These are phyloP conservation scores for Eremomyces bilateralis DNA, from an alignment of 495 filamentous ascomycete species.

Conservation along the genomic window DNA sequence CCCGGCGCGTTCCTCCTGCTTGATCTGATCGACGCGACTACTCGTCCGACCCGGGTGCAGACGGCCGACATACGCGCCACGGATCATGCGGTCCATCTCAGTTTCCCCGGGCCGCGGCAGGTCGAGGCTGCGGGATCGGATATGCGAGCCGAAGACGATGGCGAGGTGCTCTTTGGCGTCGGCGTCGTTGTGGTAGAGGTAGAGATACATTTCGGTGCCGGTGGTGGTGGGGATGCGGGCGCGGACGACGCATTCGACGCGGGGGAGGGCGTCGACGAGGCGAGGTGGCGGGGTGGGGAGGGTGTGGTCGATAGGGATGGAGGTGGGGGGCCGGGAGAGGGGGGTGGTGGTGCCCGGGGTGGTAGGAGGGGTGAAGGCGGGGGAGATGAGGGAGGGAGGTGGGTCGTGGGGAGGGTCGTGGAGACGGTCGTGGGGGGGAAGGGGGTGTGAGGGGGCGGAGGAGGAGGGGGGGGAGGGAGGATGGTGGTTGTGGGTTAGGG, in stretches of 20 bases:
- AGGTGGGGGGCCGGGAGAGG: slow-evolving; percentile 10
- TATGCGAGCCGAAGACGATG: slow-evolving; percentile 83
- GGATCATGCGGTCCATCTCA: slow-evolving; percentile 86
- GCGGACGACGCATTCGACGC: slow-evolving; percentile 22
- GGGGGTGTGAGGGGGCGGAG: no score
- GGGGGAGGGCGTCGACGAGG: slow-evolving; percentile 16
- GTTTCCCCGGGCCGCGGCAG: slow-evolving; percentile 67
- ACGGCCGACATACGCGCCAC: slow-evolving; percentile 76
- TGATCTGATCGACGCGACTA: slow-evolving; percentile 28
- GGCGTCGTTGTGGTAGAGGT: slow-evolving; percentile 78
- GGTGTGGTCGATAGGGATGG: slow-evolving; percentile 14
- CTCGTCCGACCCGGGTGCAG: slow-evolving; percentile 68
- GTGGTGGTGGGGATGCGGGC: slow-evolving; percentile 34
- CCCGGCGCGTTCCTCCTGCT: slow-evolving; percentile 13
- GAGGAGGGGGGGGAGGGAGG: no score
- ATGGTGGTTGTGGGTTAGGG: no score
- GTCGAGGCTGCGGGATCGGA: slow-evolving; percentile 64
- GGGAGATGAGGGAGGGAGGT: slow-evolving; percentile 17
- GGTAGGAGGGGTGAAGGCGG: slow-evolving; percentile 23
- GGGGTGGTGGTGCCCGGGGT: slow-evolving; percentile 17
- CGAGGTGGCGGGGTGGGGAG: slow-evolving; percentile 2
- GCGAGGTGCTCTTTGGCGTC: slow-evolving; percentile 94
- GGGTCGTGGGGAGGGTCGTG: no score
- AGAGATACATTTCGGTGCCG: slow-evolving; percentile 90
- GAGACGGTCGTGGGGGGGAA: no score